Evolutionary conservation across 169 alveolate species (phyloP).

Genomic region (Plasmodium sp.): DNA sequence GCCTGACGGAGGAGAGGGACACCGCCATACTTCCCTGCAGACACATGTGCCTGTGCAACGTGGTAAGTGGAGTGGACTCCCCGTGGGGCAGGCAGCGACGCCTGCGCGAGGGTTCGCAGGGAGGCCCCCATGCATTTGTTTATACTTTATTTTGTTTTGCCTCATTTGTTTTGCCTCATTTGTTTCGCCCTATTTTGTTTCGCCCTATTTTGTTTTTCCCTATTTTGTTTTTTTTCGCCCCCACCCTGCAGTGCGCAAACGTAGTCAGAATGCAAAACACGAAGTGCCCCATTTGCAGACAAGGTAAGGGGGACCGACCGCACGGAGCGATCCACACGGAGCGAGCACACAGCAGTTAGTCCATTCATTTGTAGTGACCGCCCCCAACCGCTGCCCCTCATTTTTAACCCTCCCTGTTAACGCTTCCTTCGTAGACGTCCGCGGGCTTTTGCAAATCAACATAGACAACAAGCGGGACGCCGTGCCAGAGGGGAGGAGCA

Average conservation of each 20-base stretch:
- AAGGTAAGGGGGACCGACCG: conserved; percentile 51
- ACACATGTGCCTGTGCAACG: conserved; percentile 86
- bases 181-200: background rate
- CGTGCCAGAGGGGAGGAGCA: background rate
- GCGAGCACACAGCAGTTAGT: background rate
- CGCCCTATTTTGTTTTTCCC: background rate
- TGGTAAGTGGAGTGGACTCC: conserved; percentile 60
- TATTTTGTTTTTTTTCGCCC: background rate
- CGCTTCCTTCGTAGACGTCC: conserved; percentile 15
- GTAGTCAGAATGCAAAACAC: conserved; percentile 82
- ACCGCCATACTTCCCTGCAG: conserved; percentile 87
- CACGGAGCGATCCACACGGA: background rate
- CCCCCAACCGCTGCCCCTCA: background rate
- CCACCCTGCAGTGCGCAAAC: conserved; percentile 79
- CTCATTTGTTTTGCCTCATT: background rate
- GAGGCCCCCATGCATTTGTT: background rate
- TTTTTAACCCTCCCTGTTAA: background rate
- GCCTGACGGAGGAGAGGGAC: conserved; percentile 80
- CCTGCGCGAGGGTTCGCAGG: background rate
- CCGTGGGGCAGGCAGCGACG: background rate
- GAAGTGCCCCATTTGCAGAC: conserved; percentile 84
- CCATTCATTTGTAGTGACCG: background rate
- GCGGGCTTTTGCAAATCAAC: conserved; percentile 34
- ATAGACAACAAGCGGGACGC: conserved; percentile 21
- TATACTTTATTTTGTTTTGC: background rate